Percentiles rank a stretch among this genome's conserved stretches.
Evolutionary conservation across 2,329 filamentous ascomycete genomes (phyloP).

Genomic region (Pezicula rhizophila): DNA sequence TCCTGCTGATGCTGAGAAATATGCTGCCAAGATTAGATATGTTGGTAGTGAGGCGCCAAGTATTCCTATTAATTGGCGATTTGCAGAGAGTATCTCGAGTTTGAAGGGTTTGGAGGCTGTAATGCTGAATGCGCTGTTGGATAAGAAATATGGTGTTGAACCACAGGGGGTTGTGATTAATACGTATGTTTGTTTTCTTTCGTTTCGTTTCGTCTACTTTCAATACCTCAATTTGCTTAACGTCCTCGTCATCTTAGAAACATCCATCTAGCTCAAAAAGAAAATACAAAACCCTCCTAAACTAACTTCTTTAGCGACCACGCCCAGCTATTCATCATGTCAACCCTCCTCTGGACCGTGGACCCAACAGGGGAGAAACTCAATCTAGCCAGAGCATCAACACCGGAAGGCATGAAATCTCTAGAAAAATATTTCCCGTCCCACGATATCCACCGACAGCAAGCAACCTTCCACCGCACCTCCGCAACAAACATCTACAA

Average conservation of each 20-base stretch:
- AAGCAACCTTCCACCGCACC: constrained; percentile 21
- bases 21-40: constrained; percentile 32
- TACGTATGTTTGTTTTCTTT: constrained; percentile 29
- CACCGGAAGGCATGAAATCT: constrained; percentile 1
- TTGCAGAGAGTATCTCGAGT: constrained; percentile 45
- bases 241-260: too few relatives aligned
- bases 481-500: constrained; percentile 40
- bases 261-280: too few relatives aligned
- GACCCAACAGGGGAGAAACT: constrained; percentile 4
- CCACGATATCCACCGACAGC: constrained; percentile 17
- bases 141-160: constrained; percentile 37
- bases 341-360: constrained; percentile 4
- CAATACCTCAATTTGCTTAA: neutral
- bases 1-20: constrained; percentile 30
- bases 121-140: constrained; percentile 37
- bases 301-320: constrained; percentile 30
- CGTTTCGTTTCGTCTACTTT: constrained; percentile 37
- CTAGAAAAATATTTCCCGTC: constrained; percentile 15
- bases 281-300: constrained; percentile 12
- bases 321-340: constrained; percentile 29
- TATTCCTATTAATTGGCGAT: constrained; percentile 50
- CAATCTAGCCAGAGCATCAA: neutral
- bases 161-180: constrained; percentile 38
- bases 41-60: constrained; percentile 36
- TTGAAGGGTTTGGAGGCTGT: constrained; percentile 43